A percentile compares a stretch with the other conserved stretches of the same genome.
Evolutionary conservation across 305 asterid genomes (phyloP).

Genomic region (Fraxinus sp.): DNA sequence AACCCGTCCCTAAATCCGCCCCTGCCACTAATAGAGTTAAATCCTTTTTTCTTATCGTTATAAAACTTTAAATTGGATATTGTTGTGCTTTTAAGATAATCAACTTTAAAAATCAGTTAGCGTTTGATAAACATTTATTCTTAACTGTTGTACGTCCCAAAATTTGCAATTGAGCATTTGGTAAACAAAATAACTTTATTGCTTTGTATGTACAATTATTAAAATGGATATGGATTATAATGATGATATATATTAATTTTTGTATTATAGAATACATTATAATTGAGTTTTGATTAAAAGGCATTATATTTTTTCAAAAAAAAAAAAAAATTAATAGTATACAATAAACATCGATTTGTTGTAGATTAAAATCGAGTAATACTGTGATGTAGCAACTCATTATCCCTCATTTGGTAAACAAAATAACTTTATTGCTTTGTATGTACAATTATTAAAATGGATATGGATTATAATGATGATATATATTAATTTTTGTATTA

Average conservation of each 20-base stretch:
- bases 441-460: background rate
- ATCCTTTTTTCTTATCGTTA: background rate
- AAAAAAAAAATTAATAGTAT: background rate
- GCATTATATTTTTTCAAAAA: background rate
- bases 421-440: background rate
- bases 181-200: background rate
- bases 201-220: background rate
- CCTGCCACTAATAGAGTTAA: background rate
- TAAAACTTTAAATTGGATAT: background rate
- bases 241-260: background rate
- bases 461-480: background rate
- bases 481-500: too few relatives aligned
- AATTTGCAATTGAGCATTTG: background rate
- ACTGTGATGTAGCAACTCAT: too few relatives aligned
- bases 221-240: background rate
- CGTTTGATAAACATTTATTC: background rate
- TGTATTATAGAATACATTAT: too few relatives aligned
- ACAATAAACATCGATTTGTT: background rate
- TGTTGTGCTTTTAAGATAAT: too few relatives aligned
- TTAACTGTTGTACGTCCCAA: background rate
- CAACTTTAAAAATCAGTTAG: background rate
- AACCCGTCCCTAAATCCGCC: too few relatives aligned
- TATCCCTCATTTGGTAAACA: background rate
- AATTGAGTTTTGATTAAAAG: background rate
- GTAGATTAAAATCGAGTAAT: background rate